Base-by-base conservation (phyloP, 2,329 filamentous ascomycete species). In the Dactylellina cionopaga region DNA sequence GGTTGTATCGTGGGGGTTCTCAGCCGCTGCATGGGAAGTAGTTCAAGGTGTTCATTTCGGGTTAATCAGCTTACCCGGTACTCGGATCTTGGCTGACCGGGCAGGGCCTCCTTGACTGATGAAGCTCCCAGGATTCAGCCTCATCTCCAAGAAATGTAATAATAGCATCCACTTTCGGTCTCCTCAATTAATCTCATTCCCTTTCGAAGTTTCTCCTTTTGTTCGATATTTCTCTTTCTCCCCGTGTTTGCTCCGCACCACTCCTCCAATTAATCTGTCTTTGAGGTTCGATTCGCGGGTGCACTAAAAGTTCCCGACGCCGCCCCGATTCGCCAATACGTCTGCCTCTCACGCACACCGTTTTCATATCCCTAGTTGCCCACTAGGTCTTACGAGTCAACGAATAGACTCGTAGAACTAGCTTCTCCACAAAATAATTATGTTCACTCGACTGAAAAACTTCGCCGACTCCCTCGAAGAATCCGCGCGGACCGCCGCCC, bases 391-490 rank as follows among this genome's bases (percentile, higher is more conserved):
- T 31, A 49, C 62, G 62, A 58, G 47, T 55, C 44, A 56, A 43
- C 33, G 15, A 11, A 56, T 13, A 11, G 35, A 56, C 60, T 55
- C 60, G 24, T 55, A 52, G 51, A 64, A 39, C 17, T n/a, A n/a
- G n/a, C n/a, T n/a, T n/a, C n/a, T 19, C 13, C 17, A 17, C 3
- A 10, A 31, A 37, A 19, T 47, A 43, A 44, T 24, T 22, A 74
- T 74, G 69, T 68, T 66, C 55, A 43, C 54, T 22, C 56, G 63
- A 13, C 47, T 74, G 27, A 74, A 74, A 46, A 68, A 68, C 41
- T 66, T 68, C 52, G 62, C 63, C 4, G 69, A 74, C 44, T 74
- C 69, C 5, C 69, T 74, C 55, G 69, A 73, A 47, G 69, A 73
- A 49, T 73, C 69, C 69, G 69, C 69, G 24, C 60, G 69, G 13